phyloP scores from a whole-genome alignment of 2,329 filamentous ascomycete genomes.

The Botrytis aclada region DNA sequence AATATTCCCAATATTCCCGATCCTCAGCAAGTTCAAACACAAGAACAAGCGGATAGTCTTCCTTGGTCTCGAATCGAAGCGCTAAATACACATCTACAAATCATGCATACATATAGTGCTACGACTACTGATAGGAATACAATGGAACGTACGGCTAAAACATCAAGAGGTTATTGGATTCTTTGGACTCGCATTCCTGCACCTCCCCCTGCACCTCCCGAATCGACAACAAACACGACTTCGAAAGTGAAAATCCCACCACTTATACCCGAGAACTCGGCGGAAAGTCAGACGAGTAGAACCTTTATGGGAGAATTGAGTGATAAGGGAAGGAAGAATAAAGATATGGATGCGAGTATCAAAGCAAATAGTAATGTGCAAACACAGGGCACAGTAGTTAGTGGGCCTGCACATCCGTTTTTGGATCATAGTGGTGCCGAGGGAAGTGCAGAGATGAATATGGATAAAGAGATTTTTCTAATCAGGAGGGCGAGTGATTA shows the following conservation, averaged over 20 bases:
- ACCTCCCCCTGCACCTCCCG: constrained; percentile 43
- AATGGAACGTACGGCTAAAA: constrained; percentile 62
- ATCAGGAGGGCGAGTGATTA: constrained; percentile 60
- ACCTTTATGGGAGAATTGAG: neutral
- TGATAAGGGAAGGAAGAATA: neutral
- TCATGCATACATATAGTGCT: constrained; percentile 54
- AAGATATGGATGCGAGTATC: neutral
- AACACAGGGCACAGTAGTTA: constrained; percentile 26
- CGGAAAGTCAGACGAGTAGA: constrained; percentile 7
- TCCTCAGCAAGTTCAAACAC: constrained; percentile 37
- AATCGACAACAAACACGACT: constrained; percentile 12
- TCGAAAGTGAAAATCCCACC: constrained; percentile 20
- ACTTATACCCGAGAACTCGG: constrained; percentile 22
- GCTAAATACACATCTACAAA: constrained; percentile 61
- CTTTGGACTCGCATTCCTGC: constrained; percentile 58
- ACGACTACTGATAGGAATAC: constrained; percentile 44
- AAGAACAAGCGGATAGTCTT: constrained; percentile 29
- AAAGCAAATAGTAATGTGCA: neutral
- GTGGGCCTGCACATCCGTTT: constrained; percentile 35
- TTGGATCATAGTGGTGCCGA: constrained; percentile 21
- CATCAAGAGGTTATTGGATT: constrained; percentile 66
- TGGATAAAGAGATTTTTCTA: constrained; percentile 58
- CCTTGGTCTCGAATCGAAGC: constrained; percentile 61
- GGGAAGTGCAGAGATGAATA: constrained; percentile 13
- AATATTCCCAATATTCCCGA: constrained; percentile 65